Evolutionary conservation across 108 stramenopile genomes (phyloP).

Genomic region (Cyclotella baltica): DNA sequence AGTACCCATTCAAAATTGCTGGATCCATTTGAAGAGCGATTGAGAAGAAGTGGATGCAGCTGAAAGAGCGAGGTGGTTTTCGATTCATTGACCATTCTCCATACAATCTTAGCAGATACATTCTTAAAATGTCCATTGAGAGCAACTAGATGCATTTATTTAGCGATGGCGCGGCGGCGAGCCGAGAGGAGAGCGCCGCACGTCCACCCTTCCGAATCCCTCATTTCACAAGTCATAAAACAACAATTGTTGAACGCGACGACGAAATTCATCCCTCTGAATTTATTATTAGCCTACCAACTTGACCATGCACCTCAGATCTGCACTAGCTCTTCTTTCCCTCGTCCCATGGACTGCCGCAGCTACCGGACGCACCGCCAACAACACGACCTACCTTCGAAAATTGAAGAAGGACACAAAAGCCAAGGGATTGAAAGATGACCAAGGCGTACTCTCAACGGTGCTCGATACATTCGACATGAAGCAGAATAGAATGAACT

Average conservation of each 20-base stretch:
- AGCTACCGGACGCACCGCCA: background rate
- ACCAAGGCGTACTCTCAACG: constrained; percentile 13
- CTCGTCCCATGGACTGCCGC: background rate
- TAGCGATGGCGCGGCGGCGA: background rate
- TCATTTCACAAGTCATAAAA: no score
- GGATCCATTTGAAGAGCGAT: no score
- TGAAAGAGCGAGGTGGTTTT: no score
- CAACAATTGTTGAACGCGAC: no score
- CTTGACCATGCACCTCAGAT: constrained; percentile 10
- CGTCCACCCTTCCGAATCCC: no score
- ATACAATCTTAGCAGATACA: background rate
- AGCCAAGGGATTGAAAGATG: background rate
- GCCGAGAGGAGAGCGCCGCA: no score
- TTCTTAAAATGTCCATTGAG: background rate
- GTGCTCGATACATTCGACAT: constrained; percentile 16
- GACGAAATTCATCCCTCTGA: no score
- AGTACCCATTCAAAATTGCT: no score
- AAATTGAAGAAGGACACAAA: constrained; percentile 20
- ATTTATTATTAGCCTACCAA: no score
- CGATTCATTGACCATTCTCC: background rate
- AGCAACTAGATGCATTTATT: background rate
- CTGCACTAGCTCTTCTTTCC: background rate
- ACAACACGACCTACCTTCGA: constrained; percentile 9
- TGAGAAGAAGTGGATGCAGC: no score
- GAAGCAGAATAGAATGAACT: background rate